Evolutionary conservation across 2,329 filamentous ascomycete species (phyloP).

Genomic region (Cladophialophora carrionii): DNA sequence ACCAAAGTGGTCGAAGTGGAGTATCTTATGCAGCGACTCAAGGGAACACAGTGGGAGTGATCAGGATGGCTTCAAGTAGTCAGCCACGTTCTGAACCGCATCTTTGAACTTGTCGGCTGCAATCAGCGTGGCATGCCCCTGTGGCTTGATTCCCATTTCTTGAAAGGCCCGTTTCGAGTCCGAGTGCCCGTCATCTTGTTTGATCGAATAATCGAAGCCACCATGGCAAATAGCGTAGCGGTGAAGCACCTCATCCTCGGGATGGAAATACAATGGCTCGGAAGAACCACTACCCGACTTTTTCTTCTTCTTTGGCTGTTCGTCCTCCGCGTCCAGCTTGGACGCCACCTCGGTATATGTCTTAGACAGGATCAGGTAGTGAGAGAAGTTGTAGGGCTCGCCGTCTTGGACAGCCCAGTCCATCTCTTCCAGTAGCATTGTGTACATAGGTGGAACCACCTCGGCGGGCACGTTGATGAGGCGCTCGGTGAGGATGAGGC

Average conservation of each 20-base stretch:
- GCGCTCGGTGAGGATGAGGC: slow-evolving; percentile 86
- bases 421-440: slow-evolving; percentile 90
- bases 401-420: slow-evolving; percentile 83
- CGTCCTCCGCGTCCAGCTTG: slow-evolving; percentile 69
- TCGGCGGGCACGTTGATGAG: slow-evolving; percentile 97
- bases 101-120: slow-evolving; percentile 75
- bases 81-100: slow-evolving; percentile 74
- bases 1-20: slow-evolving; percentile 99
- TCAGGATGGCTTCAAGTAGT: slow-evolving; percentile 65
- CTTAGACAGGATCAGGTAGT: slow-evolving; percentile 90
- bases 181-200: slow-evolving; percentile 73
- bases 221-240: slow-evolving; percentile 71
- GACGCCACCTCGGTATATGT: slow-evolving; percentile 90
- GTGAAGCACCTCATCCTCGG: slow-evolving; percentile 88
- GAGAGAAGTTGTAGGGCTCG: slow-evolving; percentile 89
- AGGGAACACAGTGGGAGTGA: slow-evolving; percentile 55
- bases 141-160: slow-evolving; percentile 83
- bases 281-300: slow-evolving; percentile 55
- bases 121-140: slow-evolving; percentile 83
- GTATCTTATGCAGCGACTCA: slow-evolving; percentile 91
- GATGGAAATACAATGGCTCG: slow-evolving; percentile 86
- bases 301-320: slow-evolving; percentile 68
- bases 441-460: slow-evolving; percentile 90
- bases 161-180: slow-evolving; percentile 95
- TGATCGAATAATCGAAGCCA: slow-evolving; percentile 76